These are phyloP conservation scores for Amyloporia xantha DNA, from an alignment of 768 basidiomycete genomes.

Conservation along the genomic window DNA sequence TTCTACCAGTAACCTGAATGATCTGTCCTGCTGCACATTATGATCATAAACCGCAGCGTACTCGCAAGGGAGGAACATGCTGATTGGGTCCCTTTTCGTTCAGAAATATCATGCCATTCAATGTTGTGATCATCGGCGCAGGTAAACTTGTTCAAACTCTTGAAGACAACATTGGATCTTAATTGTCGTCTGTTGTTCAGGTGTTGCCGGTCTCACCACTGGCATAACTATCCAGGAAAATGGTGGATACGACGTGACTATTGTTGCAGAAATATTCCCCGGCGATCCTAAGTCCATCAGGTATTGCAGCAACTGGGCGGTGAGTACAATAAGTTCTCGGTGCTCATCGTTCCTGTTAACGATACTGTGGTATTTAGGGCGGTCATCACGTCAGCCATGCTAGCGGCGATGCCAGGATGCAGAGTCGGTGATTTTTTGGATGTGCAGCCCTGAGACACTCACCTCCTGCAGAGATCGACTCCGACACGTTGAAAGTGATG, in stretches of 20 bases:
- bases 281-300: constrained; percentile 61
- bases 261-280: constrained; percentile 67
- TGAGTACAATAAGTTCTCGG: constrained; percentile 34
- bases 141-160: not conserved
- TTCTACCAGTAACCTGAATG: no score
- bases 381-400: constrained; percentile 71
- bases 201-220: constrained; percentile 72
- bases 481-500: constrained; percentile 69
- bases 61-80: no score
- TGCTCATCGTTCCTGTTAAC: not conserved
- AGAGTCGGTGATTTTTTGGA: constrained; percentile 34
- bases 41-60: no score
- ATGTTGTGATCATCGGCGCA: not conserved
- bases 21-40: no score
- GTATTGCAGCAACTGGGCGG: constrained; percentile 81
- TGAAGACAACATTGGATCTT: not conserved
- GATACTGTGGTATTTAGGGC: constrained; percentile 52
- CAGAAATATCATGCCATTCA: no score
- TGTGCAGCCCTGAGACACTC: not conserved
- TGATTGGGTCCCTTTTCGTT: no score
- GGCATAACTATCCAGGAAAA: constrained; percentile 62
- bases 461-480: constrained; percentile 49
- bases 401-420: constrained; percentile 44
- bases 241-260: constrained; percentile 53
- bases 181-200: constrained; percentile 28